Evolutionary conservation across 2,329 filamentous ascomycete genomes (phyloP).

Genomic region (Colletotrichum karsti): DNA sequence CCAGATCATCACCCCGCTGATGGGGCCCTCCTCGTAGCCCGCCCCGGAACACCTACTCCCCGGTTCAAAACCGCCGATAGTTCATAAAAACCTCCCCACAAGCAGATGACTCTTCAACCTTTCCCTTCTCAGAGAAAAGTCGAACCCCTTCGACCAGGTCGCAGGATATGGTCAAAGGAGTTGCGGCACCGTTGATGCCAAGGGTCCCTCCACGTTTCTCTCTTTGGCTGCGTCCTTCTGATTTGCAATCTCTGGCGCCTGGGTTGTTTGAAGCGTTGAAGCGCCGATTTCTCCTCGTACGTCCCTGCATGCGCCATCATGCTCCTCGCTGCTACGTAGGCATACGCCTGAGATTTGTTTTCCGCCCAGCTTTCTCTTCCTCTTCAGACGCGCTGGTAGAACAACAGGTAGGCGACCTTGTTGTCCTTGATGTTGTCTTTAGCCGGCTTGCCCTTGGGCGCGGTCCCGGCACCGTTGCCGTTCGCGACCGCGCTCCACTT

Average conservation of each 20-base stretch:
- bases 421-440: slow-evolving; percentile 83
- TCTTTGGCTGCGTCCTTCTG: neutral
- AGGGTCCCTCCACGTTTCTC: neutral
- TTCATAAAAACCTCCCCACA: slow-evolving; percentile 17
- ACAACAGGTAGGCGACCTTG: slow-evolving; percentile 96
- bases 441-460: slow-evolving; percentile 60
- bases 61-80: neutral
- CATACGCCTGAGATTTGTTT: neutral
- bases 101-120: slow-evolving; percentile 10
- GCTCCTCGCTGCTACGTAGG: neutral
- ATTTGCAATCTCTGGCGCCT: slow-evolving; percentile 1
- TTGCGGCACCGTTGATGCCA: neutral
- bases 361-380: slow-evolving; percentile 7
- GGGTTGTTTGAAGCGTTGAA: neutral
- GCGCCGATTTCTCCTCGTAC: neutral
- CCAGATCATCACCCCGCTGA: neutral
- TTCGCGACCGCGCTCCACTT: slow-evolving; percentile 80
- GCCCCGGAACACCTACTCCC: neutral
- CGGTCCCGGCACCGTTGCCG: slow-evolving; percentile 49
- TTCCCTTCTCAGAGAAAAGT: neutral
- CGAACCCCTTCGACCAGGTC: slow-evolving; percentile 3
- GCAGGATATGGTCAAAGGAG: slow-evolving; percentile 17
- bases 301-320: neutral
- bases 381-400: slow-evolving; percentile 81
- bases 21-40: neutral